phyloP scores from a whole-genome alignment of 1,284 basidiomycete species.

The Trametes polyzona region DNA sequence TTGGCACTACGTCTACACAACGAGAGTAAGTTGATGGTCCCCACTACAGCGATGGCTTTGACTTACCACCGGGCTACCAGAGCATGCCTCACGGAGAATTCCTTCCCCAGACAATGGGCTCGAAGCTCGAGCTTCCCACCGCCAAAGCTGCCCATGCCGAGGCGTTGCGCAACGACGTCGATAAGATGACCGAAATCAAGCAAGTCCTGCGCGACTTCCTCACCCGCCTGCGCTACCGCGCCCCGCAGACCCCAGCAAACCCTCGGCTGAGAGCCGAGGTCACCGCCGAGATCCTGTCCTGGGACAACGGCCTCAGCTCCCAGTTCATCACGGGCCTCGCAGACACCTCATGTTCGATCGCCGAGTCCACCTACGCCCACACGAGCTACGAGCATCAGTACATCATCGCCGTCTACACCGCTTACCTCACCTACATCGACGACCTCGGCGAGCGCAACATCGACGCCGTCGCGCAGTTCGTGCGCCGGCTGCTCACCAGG shows the following conservation, averaged over 20 bases:
- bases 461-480: constrained; percentile 13
- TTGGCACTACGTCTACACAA: too few relatives aligned
- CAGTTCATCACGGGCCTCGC: background rate
- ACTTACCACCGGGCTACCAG: too few relatives aligned
- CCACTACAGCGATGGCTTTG: too few relatives aligned
- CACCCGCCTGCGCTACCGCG: constrained; percentile 2
- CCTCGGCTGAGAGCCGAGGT: constrained; percentile 5
- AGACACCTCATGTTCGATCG: constrained; percentile 11
- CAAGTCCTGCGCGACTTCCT: constrained; percentile 9
- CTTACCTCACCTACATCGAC: constrained; percentile 17
- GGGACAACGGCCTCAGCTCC: constrained; percentile 9
- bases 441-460: constrained; percentile 19
- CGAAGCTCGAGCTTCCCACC: too few relatives aligned
- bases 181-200: background rate
- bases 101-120: too few relatives aligned
- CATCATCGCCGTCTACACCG: constrained; percentile 18
- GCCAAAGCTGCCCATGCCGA: too few relatives aligned
- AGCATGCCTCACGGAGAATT: too few relatives aligned
- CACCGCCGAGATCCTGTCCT: constrained; percentile 14
- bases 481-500: constrained; percentile 9
- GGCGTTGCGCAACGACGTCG: too few relatives aligned
- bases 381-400: constrained; percentile 16
- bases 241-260: constrained; percentile 2
- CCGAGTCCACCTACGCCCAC: constrained; percentile 20
- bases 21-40: too few relatives aligned